phyloP scores from a whole-genome alignment of 768 basidiomycete genomes.

The Trametes cubensis region DNA sequence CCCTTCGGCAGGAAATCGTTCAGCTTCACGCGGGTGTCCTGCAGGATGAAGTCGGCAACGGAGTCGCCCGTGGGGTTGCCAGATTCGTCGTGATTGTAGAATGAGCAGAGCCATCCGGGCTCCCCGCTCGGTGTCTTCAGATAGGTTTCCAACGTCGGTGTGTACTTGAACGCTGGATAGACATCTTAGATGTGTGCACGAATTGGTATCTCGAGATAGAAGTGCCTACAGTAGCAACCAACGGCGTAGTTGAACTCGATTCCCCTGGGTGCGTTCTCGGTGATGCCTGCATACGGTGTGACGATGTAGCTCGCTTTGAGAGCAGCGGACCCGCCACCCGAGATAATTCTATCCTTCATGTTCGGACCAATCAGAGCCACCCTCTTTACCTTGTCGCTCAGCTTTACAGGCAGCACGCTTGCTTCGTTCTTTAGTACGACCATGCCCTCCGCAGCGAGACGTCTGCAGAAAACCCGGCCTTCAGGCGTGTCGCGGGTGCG shows the following conservation, averaged over 20 bases:
- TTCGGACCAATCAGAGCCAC: constrained; percentile 74
- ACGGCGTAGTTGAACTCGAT: constrained; percentile 59
- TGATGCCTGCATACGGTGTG: constrained; percentile 65
- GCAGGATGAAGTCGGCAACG: constrained; percentile 50
- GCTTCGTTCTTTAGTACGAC: constrained; percentile 68
- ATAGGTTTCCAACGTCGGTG: constrained; percentile 64
- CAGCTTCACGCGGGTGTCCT: constrained; percentile 65
- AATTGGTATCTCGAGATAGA: neutral
- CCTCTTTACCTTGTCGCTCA: constrained; percentile 40
- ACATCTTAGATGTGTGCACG: neutral
- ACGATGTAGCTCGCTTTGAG: constrained; percentile 68
- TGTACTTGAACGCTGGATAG: constrained; percentile 62
- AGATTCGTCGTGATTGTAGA: constrained; percentile 57
- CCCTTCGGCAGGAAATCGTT: constrained; percentile 67
- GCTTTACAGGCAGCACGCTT: constrained; percentile 55
- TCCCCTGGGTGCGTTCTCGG: constrained; percentile 49
- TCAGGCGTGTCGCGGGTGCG: constrained; percentile 57
- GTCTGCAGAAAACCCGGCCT: constrained; percentile 53
- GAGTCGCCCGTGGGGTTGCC: constrained; percentile 48
- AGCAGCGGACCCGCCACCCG: constrained; percentile 74
- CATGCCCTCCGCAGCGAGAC: constrained; percentile 61
- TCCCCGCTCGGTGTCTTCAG: constrained; percentile 55
- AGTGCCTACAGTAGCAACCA: constrained; percentile 68
- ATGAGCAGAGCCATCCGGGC: constrained; percentile 64
- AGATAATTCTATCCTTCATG: constrained; percentile 64